phyloP scores from a whole-genome alignment of 176 grass and related monocot species.

The Oryza glumipatula region DNA sequence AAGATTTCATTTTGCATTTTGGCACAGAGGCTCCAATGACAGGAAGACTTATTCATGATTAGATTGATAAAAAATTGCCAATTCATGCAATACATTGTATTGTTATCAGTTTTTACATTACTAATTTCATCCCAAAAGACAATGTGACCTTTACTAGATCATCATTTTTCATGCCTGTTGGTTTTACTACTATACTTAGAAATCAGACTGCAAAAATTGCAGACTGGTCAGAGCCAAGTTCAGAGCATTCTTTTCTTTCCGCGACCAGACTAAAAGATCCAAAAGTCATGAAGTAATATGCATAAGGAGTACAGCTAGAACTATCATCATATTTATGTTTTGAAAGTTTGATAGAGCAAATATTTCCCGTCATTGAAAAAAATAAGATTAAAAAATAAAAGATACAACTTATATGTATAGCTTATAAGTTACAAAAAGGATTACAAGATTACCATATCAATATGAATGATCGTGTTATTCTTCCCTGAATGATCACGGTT shows the following conservation, averaged over 20 bases:
- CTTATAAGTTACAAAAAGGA: slow-evolving; percentile 18
- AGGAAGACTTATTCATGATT: slow-evolving; percentile 16
- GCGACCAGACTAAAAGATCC: slow-evolving; percentile 19
- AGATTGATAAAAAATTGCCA: slow-evolving; percentile 1
- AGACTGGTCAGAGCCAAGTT: slow-evolving; percentile 9
- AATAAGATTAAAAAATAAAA: slow-evolving; percentile 18
- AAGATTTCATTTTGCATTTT: not conserved
- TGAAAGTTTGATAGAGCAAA: slow-evolving; percentile 26
- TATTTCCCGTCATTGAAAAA: not conserved
- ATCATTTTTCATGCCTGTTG: not conserved
- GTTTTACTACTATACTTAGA: slow-evolving; percentile 14
- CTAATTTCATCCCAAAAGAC: slow-evolving; percentile 1
- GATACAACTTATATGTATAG: not conserved
- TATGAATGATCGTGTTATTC: slow-evolving; percentile 75
- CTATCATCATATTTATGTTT: slow-evolving; percentile 12
- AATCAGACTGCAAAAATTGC: not conserved
- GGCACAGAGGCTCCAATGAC: not conserved
- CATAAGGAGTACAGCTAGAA: slow-evolving; percentile 15
- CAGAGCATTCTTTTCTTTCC: slow-evolving; percentile 18
- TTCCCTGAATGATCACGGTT: slow-evolving; percentile 46
- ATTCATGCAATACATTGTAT: not conserved
- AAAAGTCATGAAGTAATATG: not conserved
- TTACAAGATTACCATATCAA: slow-evolving; percentile 83
- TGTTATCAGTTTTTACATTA: not conserved
- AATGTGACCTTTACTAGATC: not conserved